Evolutionary conservation across 352 stramenopile genomes (phyloP).

Genomic region (Blastocystis hominis): DNA sequence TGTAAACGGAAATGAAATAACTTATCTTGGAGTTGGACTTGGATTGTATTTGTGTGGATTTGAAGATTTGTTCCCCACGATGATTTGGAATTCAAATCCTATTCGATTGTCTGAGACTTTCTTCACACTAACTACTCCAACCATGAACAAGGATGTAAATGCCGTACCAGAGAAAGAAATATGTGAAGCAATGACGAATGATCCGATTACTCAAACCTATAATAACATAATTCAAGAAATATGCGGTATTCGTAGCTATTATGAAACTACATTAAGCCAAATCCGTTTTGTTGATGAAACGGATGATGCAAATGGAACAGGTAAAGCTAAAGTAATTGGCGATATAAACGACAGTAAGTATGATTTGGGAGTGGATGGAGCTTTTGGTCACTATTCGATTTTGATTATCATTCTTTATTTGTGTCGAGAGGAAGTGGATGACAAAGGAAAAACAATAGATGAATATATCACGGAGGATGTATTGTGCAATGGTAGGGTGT

Average conservation of each 20-base stretch:
- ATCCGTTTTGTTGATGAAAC: background rate
- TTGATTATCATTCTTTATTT: too few relatives aligned
- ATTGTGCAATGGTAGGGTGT: background rate
- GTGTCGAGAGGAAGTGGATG: too few relatives aligned
- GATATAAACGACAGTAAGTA: too few relatives aligned
- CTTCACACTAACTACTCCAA: background rate
- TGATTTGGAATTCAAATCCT: constrained; percentile 13
- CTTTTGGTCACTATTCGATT: too few relatives aligned
- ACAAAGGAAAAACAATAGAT: background rate
- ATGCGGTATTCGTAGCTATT: background rate
- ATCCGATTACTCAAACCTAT: background rate
- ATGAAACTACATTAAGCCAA: background rate
- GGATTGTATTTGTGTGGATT: too few relatives aligned
- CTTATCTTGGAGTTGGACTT: too few relatives aligned
- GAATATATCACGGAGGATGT: background rate
- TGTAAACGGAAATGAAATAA: background rate
- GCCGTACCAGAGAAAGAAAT: background rate
- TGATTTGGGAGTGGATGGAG: too few relatives aligned
- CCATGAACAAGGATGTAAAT: background rate
- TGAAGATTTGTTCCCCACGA: too few relatives aligned
- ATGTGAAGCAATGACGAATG: background rate
- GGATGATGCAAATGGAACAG: background rate
- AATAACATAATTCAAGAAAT: background rate
- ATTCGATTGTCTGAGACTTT: background rate
- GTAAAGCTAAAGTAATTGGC: too few relatives aligned